Base-by-base conservation (phyloP, 2,329 filamentous ascomycete genomes). In the Metarhizium brunneum region DNA sequence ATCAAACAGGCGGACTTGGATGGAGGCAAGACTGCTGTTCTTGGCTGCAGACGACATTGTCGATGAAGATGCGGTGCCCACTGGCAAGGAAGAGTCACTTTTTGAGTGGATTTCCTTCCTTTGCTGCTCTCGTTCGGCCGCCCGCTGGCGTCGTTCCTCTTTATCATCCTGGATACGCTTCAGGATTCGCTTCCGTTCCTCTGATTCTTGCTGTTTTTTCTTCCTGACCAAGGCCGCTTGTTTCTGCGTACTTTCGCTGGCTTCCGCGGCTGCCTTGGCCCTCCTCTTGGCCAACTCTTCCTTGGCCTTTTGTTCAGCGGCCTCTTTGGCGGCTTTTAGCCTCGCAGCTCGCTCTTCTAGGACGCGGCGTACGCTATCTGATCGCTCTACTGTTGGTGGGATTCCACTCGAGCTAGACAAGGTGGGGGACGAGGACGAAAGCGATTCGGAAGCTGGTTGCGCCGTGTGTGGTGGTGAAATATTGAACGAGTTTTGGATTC, bases 1-100 rank as follows among this genome's bases (percentile, higher is more conserved):
- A 65, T 96, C 90, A 56, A 95, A 88, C 0, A 96, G 76, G 7
- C 92, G 83, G 18, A 96, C 82, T 64, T 94, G 90, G 1, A 96
- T 73, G 18, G 86, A 81, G 1, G 72, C 68, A 62, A 67, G 68
- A 16, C 64, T 65, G 6, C 68, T 66, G 1, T 59, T 38, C 38
- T 57, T 65, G 18, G 60, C 66, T 5, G 63, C 64, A 7, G 65
- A 66, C 0, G 67, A 63, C 14, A 67, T 50, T 61, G 63, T 69
- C 45, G 65, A 71, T 54, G 68, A 65, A 2, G 70, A 65, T 3
- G 67, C 66, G 20, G 65, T 67, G 42, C 66, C 62, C 40, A 68
- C 55, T 11, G 69, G 59, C 3, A 66, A 59, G 2, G 67, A 62
- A 2, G 66, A 63, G 16, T 69, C 67, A 6, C 64, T 63, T 0